These are phyloP conservation scores for Helotiales sp. DNA, from an alignment of 2,329 filamentous ascomycete genomes.

Conservation along the genomic window DNA sequence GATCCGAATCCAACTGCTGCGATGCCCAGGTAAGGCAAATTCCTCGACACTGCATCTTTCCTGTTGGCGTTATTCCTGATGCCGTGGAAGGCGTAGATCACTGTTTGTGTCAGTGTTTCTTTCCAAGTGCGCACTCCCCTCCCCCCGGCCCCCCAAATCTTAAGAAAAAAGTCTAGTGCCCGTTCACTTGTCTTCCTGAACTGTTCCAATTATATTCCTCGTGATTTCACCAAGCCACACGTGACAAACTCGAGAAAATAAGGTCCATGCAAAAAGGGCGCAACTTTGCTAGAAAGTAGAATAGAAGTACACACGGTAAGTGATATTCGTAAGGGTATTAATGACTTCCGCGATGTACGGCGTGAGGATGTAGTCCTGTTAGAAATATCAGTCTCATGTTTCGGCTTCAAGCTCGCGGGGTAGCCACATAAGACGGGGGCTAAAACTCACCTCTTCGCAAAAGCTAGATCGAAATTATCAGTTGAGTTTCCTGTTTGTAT, in stretches of 20 bases:
- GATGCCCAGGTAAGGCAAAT: constrained; percentile 49
- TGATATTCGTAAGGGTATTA: constrained; percentile 57
- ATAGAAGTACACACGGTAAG: constrained; percentile 48
- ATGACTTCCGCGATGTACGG: constrained; percentile 58
- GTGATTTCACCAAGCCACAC: not conserved
- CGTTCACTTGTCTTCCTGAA: not conserved
- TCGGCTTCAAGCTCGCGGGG: not conserved
- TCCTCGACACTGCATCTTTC: constrained; percentile 40
- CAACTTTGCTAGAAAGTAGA: too few species aligned
- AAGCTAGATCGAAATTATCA: constrained; percentile 30
- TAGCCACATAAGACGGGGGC: not conserved
- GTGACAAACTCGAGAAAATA: too few species aligned
- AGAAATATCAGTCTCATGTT: constrained; percentile 11
- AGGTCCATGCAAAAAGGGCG: too few species aligned
- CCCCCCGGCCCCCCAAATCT: too few species aligned
- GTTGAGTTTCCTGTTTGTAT: constrained; percentile 10
- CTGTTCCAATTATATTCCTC: constrained; percentile 3
- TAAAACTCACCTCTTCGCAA: constrained; percentile 41
- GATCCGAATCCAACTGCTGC: constrained; percentile 50
- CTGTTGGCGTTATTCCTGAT: constrained; percentile 39
- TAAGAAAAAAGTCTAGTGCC: too few species aligned
- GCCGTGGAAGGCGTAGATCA: constrained; percentile 41
- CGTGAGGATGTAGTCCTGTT: constrained; percentile 58
- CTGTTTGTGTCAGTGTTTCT: constrained; percentile 20
- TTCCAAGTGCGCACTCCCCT: too few species aligned